These are phyloP conservation scores for Rhododendron ovatum DNA, from an alignment of 148 eudicot species.

Conservation along the genomic window DNA sequence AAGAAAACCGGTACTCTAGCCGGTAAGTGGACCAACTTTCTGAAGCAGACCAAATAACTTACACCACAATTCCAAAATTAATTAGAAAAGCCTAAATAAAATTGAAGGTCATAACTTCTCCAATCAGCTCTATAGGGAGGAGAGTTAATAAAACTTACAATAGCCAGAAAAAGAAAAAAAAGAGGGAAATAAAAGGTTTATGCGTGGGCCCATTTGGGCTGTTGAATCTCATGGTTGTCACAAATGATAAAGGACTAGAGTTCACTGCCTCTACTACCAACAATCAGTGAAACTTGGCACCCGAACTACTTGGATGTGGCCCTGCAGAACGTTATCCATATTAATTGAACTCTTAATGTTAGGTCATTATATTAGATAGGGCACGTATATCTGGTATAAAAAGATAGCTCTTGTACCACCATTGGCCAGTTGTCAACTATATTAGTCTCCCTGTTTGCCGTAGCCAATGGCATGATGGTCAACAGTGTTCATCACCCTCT, in stretches of 20 bases:
- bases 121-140: neutral
- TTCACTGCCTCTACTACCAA: neutral
- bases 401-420: neutral
- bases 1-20: too few species aligned
- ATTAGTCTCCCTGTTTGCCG: neutral
- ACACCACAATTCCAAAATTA: neutral
- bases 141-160: neutral
- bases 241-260: neutral
- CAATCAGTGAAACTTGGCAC: neutral
- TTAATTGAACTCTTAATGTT: neutral
- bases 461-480: neutral
- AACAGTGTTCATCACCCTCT: neutral
- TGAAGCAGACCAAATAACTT: neutral
- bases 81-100: neutral
- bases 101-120: neutral
- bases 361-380: neutral
- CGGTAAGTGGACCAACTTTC: neutral
- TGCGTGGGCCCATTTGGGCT: neutral
- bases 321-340: neutral
- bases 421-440: conserved; percentile 1
- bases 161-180: neutral
- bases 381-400: neutral
- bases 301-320: neutral
- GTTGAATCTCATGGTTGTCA: neutral
- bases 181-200: neutral